Evolutionary conservation across 179 eudicot species (phyloP).

Genomic region (Camellia oleifera): DNA sequence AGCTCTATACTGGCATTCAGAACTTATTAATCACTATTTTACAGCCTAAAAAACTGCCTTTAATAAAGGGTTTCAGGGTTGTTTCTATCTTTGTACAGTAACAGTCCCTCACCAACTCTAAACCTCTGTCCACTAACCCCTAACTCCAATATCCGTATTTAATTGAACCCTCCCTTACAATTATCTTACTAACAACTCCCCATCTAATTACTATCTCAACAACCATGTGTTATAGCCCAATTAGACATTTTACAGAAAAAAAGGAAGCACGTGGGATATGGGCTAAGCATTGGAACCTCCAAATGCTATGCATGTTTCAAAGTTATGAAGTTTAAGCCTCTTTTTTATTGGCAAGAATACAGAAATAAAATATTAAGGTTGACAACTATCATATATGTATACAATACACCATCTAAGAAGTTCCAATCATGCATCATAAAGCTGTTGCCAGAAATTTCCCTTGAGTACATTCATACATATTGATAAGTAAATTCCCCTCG

Average conservation of each 20-base stretch:
- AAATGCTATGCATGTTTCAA: neutral
- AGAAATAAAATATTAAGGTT: no score
- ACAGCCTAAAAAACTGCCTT: neutral
- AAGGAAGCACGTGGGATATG: neutral
- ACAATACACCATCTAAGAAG: neutral
- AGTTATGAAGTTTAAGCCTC: neutral
- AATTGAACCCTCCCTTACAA: neutral
- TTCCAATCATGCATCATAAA: neutral
- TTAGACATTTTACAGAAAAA: neutral
- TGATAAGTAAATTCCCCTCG: no score
- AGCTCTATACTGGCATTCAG: neutral
- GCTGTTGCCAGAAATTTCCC: neutral
- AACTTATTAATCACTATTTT: neutral
- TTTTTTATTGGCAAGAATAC: no score
- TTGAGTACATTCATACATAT: no score
- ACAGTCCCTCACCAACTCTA: no score
- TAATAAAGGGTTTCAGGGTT: neutral
- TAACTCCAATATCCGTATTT: no score
- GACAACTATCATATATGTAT: neutral
- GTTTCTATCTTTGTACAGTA: no score
- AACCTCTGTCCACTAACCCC: no score
- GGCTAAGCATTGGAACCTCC: neutral
- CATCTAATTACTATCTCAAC: neutral
- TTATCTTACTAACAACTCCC: neutral
- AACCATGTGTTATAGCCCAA: neutral